Conservation (phyloP, 345 rosid species). For the Heritiera fomes region DNA sequence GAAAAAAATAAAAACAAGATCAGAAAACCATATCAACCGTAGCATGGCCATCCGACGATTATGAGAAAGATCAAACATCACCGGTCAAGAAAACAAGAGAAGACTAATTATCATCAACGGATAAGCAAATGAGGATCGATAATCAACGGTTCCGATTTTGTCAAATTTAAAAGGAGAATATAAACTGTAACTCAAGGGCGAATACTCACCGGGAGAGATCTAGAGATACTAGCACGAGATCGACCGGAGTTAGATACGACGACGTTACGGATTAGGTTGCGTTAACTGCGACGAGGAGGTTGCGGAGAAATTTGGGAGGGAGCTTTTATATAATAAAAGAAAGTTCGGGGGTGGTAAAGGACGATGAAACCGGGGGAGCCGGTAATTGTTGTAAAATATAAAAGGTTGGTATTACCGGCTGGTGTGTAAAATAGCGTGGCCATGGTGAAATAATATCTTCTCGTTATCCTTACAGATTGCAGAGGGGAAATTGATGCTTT, state of each 20-base stretch:
- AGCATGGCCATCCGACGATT: neutral
- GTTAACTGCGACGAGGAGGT: conserved; percentile 23
- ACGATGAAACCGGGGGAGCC: conserved; percentile 15
- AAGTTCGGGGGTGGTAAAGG: neutral
- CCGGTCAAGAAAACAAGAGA: neutral
- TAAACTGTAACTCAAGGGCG: conserved; percentile 16
- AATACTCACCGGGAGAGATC: conserved; percentile 33
- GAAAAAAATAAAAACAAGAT: neutral
- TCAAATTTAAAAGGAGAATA: neutral
- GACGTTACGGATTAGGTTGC: conserved; percentile 23
- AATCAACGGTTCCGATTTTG: conserved; percentile 13
- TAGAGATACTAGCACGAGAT: neutral
- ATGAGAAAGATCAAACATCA: neutral
- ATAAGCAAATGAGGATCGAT: neutral
- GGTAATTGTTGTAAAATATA: neutral
- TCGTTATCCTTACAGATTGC: neutral
- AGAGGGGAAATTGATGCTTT: neutral
- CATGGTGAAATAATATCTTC: neutral
- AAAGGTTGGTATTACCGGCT: conserved; percentile 36
- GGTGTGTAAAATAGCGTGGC: conserved; percentile 30
- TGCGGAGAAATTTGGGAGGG: neutral
- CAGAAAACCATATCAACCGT: conserved; percentile 8
- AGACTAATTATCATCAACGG: neutral
- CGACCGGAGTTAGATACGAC: conserved; percentile 15
- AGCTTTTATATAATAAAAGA: neutral